A percentile compares a stretch with the other conserved stretches of the same genome.
These are phyloP conservation scores for Diaporthe caulivora DNA, from an alignment of 2,329 filamentous ascomycete genomes.

Conservation along the genomic window DNA sequence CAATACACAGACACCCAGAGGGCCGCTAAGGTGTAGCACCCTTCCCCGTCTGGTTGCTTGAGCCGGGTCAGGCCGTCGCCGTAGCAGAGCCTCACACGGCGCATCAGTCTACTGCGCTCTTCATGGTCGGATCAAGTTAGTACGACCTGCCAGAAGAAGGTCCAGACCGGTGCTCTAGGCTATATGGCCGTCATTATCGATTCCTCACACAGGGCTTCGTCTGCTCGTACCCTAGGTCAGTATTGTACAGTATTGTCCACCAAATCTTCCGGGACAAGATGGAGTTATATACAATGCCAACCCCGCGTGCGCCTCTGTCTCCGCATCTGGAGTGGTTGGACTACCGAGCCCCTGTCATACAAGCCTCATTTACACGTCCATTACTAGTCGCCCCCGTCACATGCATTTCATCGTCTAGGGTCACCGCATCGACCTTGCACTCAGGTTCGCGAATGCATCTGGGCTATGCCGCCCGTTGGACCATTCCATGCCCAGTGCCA, in stretches of 20 bases:
- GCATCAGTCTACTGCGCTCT: background rate
- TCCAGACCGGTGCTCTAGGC: background rate
- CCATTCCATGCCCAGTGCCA: constrained; percentile 74
- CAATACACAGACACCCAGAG: background rate
- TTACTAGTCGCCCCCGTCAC: constrained; percentile 1
- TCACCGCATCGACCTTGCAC: constrained; percentile 66
- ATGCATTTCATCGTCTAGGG: constrained; percentile 32
- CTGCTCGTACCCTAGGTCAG: background rate
- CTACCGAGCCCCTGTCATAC: constrained; percentile 7
- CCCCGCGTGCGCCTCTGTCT: constrained; percentile 18
- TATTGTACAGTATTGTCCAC: constrained; percentile 31
- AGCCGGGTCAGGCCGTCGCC: background rate
- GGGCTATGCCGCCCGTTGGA: constrained; percentile 81
- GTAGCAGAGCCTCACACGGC: constrained; percentile 31
- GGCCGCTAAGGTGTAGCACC: background rate
- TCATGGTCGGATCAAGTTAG: background rate
- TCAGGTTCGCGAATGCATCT: constrained; percentile 83
- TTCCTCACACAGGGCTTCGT: background rate
- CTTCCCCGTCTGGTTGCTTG: background rate
- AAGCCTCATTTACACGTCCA: constrained; percentile 22
- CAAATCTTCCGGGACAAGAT: constrained; percentile 7
- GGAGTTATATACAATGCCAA: constrained; percentile 9
- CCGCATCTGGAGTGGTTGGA: constrained; percentile 11
- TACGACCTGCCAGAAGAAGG: background rate
- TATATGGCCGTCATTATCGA: constrained; percentile 3